phyloP scores from a whole-genome alignment of 768 basidiomycete genomes.

The Phlebiopsis flavidoalba region DNA sequence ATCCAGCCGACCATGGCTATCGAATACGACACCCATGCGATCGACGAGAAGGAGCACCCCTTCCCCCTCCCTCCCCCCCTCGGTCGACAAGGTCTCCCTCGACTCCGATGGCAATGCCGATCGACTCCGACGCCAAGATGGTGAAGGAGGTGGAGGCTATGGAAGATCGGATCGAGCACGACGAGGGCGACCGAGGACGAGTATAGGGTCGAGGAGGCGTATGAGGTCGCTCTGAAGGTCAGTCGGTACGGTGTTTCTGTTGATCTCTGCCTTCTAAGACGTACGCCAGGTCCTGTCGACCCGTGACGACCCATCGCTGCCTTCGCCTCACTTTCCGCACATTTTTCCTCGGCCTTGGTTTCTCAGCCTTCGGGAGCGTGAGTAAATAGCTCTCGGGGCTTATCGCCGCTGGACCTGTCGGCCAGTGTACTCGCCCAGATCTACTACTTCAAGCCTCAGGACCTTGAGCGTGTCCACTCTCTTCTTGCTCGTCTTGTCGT shows the following conservation, averaged over 20 bases:
- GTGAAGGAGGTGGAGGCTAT: conserved; percentile 25
- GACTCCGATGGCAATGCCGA: conserved; percentile 13
- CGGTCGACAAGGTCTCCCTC: conserved; percentile 18
- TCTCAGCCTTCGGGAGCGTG: conserved; percentile 49
- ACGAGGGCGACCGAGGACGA: conserved; percentile 30
- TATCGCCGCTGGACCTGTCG: not conserved
- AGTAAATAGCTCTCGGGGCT: conserved; percentile 27
- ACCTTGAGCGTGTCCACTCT: conserved; percentile 44
- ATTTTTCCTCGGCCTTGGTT: conserved; percentile 49
- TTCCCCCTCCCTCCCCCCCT: too few species aligned
- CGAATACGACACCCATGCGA: not conserved
- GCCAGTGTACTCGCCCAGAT: conserved; percentile 28
- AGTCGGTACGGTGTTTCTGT: not conserved
- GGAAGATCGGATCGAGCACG: conserved; percentile 26
- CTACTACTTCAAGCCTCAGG: conserved; percentile 39
- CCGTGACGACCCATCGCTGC: conserved; percentile 33
- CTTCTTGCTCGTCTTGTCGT: conserved; percentile 48
- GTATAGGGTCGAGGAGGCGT: conserved; percentile 31
- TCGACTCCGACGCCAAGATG: conserved; percentile 20
- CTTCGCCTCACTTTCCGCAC: conserved; percentile 50
- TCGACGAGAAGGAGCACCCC: conserved; percentile 18
- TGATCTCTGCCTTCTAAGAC: not conserved
- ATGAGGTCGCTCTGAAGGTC: conserved; percentile 37
- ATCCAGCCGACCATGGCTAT: conserved; percentile 4
- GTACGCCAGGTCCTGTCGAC: conserved; percentile 27